Conservation (phyloP, 345 rosid genomes). For the Eucalyptus pauciflora region DNA sequence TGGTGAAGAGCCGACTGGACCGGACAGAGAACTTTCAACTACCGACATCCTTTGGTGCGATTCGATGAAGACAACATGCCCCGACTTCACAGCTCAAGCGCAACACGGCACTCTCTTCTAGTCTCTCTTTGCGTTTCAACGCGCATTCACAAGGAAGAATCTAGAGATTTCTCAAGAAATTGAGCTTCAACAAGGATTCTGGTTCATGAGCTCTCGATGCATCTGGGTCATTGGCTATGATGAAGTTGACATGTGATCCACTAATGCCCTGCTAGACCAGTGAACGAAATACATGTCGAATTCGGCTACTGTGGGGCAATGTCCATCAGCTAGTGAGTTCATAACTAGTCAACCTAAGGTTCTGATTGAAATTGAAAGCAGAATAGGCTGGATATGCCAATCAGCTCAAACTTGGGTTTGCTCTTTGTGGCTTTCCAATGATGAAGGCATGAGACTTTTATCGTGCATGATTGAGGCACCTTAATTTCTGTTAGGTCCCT, state of each 20-base stretch:
- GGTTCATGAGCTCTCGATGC: neutral
- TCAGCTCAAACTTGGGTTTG: neutral
- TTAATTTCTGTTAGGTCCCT: neutral
- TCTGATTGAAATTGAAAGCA: neutral
- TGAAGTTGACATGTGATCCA: neutral
- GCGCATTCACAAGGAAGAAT: neutral
- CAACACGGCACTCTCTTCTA: neutral
- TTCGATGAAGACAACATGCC: neutral
- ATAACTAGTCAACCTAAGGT: neutral
- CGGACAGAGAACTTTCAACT: neutral
- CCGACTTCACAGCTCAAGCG: neutral
- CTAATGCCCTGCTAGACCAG: neutral
- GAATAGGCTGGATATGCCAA: neutral
- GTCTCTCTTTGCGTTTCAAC: neutral
- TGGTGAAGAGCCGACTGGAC: neutral
- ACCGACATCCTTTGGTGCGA: neutral
- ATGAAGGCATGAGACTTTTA: neutral
- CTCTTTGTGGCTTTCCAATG: neutral
- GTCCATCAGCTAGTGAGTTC: neutral
- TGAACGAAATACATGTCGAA: neutral
- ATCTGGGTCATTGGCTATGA: neutral
- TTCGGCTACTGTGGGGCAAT: neutral
- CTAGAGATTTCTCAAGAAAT: neutral
- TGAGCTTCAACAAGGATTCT: neutral
- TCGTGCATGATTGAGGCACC: neutral